A percentile compares a stretch with the other conserved stretches of the same genome.
phyloP scores from a whole-genome alignment of 495 filamentous ascomycete species.

The Trichoderma reesei region DNA sequence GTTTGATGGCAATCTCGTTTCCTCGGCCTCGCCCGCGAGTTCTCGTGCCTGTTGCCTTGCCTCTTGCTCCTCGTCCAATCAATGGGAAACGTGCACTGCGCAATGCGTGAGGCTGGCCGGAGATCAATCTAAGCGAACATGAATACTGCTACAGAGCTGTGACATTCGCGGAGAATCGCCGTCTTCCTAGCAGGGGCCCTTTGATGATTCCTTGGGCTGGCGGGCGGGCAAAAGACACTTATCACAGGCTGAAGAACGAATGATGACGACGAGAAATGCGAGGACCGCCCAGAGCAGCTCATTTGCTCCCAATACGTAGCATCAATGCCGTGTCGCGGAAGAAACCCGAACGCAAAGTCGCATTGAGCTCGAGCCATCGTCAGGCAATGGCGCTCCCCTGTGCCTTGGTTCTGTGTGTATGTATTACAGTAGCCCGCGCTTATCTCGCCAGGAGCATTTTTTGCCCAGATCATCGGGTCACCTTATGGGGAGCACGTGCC shows the following conservation, averaged over 20 bases:
- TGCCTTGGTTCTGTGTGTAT: background rate
- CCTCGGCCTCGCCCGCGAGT: conserved; percentile 3
- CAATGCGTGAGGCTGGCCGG: background rate
- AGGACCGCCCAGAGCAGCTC: too few relatives aligned
- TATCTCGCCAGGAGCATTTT: background rate
- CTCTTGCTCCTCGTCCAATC: background rate
- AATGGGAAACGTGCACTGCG: background rate
- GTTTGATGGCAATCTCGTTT: background rate
- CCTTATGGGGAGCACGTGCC: background rate
- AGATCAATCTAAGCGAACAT: too few relatives aligned
- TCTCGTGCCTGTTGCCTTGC: background rate
- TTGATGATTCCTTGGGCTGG: too few relatives aligned
- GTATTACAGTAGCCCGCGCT: background rate
- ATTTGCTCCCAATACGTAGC: too few relatives aligned
- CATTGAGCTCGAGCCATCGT: background rate
- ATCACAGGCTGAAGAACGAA: too few relatives aligned
- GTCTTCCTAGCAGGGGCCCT: too few relatives aligned
- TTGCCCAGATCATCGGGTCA: too few relatives aligned
- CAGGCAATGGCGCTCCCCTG: background rate
- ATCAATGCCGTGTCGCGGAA: too few relatives aligned
- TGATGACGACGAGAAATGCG: too few relatives aligned
- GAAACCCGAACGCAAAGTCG: background rate
- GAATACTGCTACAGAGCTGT: too few relatives aligned
- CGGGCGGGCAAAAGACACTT: too few relatives aligned
- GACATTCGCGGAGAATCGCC: too few relatives aligned